A percentile compares a stretch with the other conserved stretches of the same genome.
Evolutionary conservation across 371 early-diverging fungal genomes (phyloP).

Genomic region (Chytridium lagenaria): DNA sequence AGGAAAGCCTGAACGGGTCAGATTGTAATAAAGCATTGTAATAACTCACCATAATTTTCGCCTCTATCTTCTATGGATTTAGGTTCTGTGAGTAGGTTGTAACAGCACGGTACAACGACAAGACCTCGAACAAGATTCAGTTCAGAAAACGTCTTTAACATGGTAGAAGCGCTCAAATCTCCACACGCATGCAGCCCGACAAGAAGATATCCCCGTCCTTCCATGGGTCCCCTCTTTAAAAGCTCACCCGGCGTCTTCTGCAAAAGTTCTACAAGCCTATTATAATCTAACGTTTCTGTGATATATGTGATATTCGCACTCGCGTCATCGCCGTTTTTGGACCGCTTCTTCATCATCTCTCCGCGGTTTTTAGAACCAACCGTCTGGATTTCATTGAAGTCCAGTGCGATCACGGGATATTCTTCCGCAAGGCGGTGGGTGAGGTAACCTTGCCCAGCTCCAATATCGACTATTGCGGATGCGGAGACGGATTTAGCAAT

Average conservation of each 20-base stretch:
- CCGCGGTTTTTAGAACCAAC: conserved; percentile 72
- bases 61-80: conserved; percentile 16
- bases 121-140: conserved; percentile 60
- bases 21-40: neutral
- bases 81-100: conserved; percentile 68
- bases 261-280: conserved; percentile 9
- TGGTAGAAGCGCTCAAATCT: conserved; percentile 74
- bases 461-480: conserved; percentile 39
- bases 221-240: neutral
- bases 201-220: conserved; percentile 49
- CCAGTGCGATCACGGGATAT: conserved; percentile 76
- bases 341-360: conserved; percentile 35
- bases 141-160: conserved; percentile 63
- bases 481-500: conserved; percentile 6
- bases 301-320: neutral
- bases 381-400: conserved; percentile 72
- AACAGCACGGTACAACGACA: conserved; percentile 86
- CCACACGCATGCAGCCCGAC: conserved; percentile 90
- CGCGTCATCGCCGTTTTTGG: neutral
- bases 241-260: neutral
- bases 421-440: conserved; percentile 31
- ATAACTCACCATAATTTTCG: conserved; percentile 55
- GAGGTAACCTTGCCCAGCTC: conserved; percentile 68
- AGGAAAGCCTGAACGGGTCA: conserved; percentile 28
- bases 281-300: conserved; percentile 3